These are phyloP conservation scores for Pseudoscleropodium purum DNA, from an alignment of 225 moss, liverwort and hornwort species.

Conservation along the genomic window DNA sequence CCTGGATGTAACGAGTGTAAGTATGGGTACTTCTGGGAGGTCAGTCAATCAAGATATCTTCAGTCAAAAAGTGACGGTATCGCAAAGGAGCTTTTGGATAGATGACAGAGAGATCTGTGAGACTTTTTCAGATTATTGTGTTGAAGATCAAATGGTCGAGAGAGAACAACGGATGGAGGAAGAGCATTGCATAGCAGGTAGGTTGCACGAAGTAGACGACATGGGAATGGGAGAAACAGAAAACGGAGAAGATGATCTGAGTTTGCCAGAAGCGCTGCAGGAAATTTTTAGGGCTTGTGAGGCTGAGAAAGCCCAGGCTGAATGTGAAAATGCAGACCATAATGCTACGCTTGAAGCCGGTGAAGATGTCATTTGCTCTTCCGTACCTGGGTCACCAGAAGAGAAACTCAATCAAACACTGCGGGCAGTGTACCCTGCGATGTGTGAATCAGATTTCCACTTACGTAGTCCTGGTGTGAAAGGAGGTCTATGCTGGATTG, in stretches of 20 bases:
- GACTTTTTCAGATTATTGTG: constrained; percentile 8
- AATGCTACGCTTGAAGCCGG: background rate
- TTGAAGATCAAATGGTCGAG: background rate
- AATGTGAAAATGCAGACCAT: background rate
- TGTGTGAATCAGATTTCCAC: constrained; percentile 1
- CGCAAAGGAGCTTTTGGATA: constrained; percentile 38
- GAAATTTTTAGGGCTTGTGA: constrained; percentile 22
- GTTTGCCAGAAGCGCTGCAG: constrained; percentile 15
- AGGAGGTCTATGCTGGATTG: constrained; percentile 28
- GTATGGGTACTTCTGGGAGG: background rate
- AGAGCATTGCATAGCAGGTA: background rate
- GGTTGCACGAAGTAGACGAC: background rate
- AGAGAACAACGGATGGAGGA: constrained; percentile 16
- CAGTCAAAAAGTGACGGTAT: constrained; percentile 3
- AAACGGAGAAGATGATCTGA: constrained; percentile 16
- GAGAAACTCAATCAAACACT: background rate
- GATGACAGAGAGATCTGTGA: constrained; percentile 24
- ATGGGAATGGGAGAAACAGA: constrained; percentile 4
- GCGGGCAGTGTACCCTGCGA: background rate
- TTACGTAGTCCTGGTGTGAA: constrained; percentile 10
- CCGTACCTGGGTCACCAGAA: constrained; percentile 26
- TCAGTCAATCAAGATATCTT: background rate
- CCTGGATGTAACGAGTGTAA: constrained; percentile 14
- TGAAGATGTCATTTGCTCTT: constrained; percentile 14
- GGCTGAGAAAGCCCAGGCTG: constrained; percentile 1